Percentiles rank a stretch among this genome's conserved stretches.
Conservation (phyloP, 1,284 basidiomycete species). For the Puccinia coronata region DNA sequence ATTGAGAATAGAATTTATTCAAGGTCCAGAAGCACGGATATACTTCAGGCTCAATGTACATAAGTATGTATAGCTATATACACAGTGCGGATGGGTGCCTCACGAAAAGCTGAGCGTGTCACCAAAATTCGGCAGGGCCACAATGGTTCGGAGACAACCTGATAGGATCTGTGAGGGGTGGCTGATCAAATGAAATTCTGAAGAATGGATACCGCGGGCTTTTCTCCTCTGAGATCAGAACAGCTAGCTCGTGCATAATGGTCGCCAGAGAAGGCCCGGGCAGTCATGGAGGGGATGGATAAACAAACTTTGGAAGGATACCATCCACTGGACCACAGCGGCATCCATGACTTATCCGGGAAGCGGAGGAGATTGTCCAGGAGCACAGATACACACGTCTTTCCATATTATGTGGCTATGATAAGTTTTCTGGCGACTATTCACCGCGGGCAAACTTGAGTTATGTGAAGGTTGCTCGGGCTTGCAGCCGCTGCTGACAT, state of each 20-base stretch:
- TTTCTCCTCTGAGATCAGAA: slow-evolving; percentile 19
- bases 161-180: neutral
- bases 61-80: neutral
- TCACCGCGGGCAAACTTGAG: too few species aligned
- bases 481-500: too few species aligned
- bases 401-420: too few species aligned
- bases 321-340: slow-evolving; percentile 6
- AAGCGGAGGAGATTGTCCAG: slow-evolving; percentile 33
- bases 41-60: neutral
- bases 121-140: neutral
- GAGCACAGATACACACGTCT: slow-evolving; percentile 23
- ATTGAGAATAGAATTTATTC: slow-evolving; percentile 1
- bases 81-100: neutral
- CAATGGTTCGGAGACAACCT: neutral
- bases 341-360: neutral
- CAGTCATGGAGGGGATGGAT: slow-evolving; percentile 28
- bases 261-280: slow-evolving; percentile 12
- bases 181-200: neutral
- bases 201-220: neutral
- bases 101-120: neutral
- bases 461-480: too few species aligned
- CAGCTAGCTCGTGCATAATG: slow-evolving; percentile 14
- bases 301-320: slow-evolving; percentile 8
- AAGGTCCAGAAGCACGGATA: neutral
- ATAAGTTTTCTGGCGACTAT: too few species aligned